Percentiles rank a stretch among this genome's conserved stretches.
phyloP scores from a whole-genome alignment of 2,329 filamentous ascomycete genomes.

The Pseudonectria foliicola region DNA sequence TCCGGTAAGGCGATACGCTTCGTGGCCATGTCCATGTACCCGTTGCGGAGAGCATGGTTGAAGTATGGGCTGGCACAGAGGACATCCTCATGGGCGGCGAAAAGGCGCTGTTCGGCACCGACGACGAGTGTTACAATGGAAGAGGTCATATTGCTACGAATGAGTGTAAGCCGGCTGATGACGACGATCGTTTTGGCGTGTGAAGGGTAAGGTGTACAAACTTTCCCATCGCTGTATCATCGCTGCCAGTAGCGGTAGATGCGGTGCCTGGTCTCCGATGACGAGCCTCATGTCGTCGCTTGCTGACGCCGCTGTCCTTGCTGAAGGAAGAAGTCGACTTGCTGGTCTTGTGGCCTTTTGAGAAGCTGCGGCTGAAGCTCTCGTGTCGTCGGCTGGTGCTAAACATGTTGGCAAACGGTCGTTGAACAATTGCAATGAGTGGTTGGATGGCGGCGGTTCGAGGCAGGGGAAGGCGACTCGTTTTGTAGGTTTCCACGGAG shows the following conservation, averaged over 20 bases:
- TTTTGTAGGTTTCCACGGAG: slow-evolving; percentile 11
- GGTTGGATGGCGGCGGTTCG: slow-evolving; percentile 7
- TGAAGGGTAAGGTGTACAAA: slow-evolving; percentile 23
- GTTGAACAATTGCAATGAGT: slow-evolving; percentile 1
- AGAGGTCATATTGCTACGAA: slow-evolving; percentile 48
- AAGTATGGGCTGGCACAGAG: slow-evolving; percentile 77
- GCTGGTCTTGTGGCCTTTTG: slow-evolving; percentile 42
- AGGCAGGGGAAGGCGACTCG: slow-evolving; percentile 1
- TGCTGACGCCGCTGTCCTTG: slow-evolving; percentile 47
- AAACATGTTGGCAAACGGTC: slow-evolving; percentile 34
- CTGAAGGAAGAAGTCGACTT: slow-evolving; percentile 49
- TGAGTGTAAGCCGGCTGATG: slow-evolving; percentile 2
- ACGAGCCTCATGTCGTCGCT: slow-evolving; percentile 45
- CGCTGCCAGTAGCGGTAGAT: slow-evolving; percentile 30
- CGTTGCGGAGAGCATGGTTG: slow-evolving; percentile 29
- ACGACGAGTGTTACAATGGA: slow-evolving; percentile 74
- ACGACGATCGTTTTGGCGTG: not conserved
- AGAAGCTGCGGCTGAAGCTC: slow-evolving; percentile 43
- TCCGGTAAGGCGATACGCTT: slow-evolving; percentile 76
- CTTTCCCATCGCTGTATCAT: slow-evolving; percentile 37
- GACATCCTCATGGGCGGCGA: slow-evolving; percentile 85
- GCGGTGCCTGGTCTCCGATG: slow-evolving; percentile 42
- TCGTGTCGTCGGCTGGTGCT: slow-evolving; percentile 36
- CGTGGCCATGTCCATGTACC: slow-evolving; percentile 27
- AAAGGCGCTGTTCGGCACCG: slow-evolving; percentile 76